These are phyloP conservation scores for Mallotus japonicus DNA, from an alignment of 441 rosid genomes.

Conservation along the genomic window DNA sequence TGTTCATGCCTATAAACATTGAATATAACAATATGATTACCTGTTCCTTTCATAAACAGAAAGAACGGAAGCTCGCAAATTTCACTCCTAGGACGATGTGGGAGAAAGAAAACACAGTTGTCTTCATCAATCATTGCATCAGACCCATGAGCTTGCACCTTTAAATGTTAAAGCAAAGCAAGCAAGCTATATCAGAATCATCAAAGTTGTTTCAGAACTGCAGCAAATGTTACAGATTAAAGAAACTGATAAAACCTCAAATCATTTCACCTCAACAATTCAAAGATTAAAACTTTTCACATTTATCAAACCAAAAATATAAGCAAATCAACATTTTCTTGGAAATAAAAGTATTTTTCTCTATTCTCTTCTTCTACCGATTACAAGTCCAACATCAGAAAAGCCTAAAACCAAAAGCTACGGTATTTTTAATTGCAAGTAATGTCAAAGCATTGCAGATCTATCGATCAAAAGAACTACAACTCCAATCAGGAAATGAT, in stretches of 20 bases:
- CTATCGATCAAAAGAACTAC: not conserved
- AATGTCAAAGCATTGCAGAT: too few species aligned
- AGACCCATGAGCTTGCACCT: slow-evolving; percentile 99
- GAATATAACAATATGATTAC: slow-evolving; percentile 28
- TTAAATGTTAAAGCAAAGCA: slow-evolving; percentile 9
- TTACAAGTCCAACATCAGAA: too few species aligned
- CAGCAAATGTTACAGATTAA: not conserved
- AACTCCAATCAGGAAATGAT: not conserved
- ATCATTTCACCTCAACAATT: too few species aligned
- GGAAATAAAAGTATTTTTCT: too few species aligned
- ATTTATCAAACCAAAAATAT: not conserved
- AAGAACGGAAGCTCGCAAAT: slow-evolving; percentile 74
- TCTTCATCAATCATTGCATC: slow-evolving; percentile 97
- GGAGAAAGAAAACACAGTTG: slow-evolving; percentile 93
- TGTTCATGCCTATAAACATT: not conserved
- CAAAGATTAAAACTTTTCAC: too few species aligned
- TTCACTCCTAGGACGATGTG: slow-evolving; percentile 84
- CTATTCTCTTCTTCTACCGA: too few species aligned
- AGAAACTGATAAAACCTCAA: not conserved
- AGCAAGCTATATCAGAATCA: not conserved
- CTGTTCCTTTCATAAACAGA: slow-evolving; percentile 97
- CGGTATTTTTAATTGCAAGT: too few species aligned
- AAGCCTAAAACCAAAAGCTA: not conserved
- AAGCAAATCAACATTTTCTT: not conserved
- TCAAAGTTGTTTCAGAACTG: not conserved